Evolutionary conservation across 31 red algal genomes (phyloP).

Genomic region (Porphyra umbilicalis): DNA sequence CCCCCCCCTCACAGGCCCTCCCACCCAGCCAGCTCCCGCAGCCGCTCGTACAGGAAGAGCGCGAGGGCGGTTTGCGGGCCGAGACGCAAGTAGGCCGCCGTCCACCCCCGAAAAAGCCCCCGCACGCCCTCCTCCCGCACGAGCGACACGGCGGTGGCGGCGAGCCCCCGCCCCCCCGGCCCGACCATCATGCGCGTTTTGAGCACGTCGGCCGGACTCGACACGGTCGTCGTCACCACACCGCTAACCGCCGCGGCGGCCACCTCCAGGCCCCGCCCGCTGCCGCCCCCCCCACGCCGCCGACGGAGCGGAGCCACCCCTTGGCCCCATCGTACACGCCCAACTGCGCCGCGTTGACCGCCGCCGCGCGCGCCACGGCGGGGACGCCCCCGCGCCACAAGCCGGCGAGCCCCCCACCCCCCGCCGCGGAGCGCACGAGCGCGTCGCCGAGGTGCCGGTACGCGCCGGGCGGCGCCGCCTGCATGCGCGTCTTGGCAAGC

Average conservation of each 20-base stretch:
- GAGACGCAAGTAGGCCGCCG: conserved; percentile 78
- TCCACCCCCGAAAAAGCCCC: conserved; percentile 74
- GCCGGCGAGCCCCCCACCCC: conserved; percentile 33
- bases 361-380: conserved; percentile 47
- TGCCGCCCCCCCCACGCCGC: background rate
- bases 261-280: conserved; percentile 7
- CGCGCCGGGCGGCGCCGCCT: conserved; percentile 30
- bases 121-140: conserved; percentile 32
- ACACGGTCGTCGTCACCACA: conserved; percentile 74
- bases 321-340: conserved; percentile 60
- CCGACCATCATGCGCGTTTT: conserved; percentile 83
- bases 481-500: conserved; percentile 90
- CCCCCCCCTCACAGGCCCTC: background rate
- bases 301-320: background rate
- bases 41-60: conserved; percentile 65
- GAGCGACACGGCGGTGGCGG: conserved; percentile 18
- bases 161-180: conserved; percentile 7
- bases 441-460: conserved; percentile 53
- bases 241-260: conserved; percentile 63
- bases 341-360: conserved; percentile 65
- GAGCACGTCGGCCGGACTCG: conserved; percentile 76
- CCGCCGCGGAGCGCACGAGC: conserved; percentile 29
- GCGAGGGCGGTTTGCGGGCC: conserved; percentile 85
- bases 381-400: conserved; percentile 69
- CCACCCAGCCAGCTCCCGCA: conserved; percentile 10